A percentile compares a stretch with the other conserved stretches of the same genome.
Conservation (phyloP, 2,329 filamentous ascomycete genomes). For the Diaporthe vexans region DNA sequence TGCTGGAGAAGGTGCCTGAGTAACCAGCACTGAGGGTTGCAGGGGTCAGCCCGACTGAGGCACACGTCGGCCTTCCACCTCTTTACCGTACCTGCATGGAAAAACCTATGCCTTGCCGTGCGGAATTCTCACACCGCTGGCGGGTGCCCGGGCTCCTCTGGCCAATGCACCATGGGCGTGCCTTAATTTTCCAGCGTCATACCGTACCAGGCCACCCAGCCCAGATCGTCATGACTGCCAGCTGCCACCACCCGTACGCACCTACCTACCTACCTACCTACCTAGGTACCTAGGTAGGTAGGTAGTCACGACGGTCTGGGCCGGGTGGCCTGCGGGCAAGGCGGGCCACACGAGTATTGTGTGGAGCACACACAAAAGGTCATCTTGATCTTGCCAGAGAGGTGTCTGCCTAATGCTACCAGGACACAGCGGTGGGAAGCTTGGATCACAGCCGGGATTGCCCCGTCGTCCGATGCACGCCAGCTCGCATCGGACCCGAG, state of each 20-base stretch:
- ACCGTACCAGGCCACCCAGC: background rate
- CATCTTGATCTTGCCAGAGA: constrained; percentile 32
- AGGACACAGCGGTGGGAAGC: constrained; percentile 12
- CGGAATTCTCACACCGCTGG: constrained; percentile 12
- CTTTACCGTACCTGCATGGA: constrained; percentile 7
- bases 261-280: too few relatives aligned
- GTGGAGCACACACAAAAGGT: constrained; percentile 23
- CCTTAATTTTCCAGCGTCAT: background rate
- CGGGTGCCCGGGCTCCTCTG: constrained; percentile 1
- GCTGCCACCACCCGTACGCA: too few relatives aligned
- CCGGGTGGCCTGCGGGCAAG: too few relatives aligned
- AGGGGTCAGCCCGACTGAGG: background rate
- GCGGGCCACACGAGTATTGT: background rate
- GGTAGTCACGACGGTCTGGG: background rate
- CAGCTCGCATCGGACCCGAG: constrained; percentile 36
- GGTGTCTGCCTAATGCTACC: constrained; percentile 36
- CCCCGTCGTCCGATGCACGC: constrained; percentile 31
- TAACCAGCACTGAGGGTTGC: background rate
- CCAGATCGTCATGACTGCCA: too few relatives aligned
- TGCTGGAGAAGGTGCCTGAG: background rate
- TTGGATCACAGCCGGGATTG: constrained; percentile 39
- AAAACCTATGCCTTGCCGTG: constrained; percentile 14
- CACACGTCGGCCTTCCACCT: background rate
- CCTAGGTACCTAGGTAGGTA: too few relatives aligned
- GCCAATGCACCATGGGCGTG: background rate